Evolutionary conservation across 2,329 filamentous ascomycete species (phyloP), one percentile per base, ranked within the genome.

Genomic region (Bipolaris oryzae): DNA sequence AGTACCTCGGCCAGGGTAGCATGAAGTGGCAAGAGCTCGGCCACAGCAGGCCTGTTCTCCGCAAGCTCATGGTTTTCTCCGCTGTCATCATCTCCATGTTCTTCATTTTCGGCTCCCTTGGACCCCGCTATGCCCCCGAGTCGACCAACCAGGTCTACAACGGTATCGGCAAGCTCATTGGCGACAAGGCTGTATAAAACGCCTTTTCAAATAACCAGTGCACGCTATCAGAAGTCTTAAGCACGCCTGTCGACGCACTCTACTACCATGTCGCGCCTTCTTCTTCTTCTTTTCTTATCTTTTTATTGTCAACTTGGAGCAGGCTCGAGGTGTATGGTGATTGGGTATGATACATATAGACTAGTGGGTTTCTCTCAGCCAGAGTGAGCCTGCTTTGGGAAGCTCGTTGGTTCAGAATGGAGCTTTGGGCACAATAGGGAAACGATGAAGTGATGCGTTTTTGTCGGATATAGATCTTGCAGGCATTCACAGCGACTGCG

Each of bases 1-100:
- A 89, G 73, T 92, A 94, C 76, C 79, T 89, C 57, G 82, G 83
- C 60, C 88, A 92, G 67, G 89, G 84, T 52, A 83, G 84, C 72
- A 89, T 92, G 74, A 85, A 88, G 59, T 96, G 92, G 92, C 89
- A 89, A 49, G 92, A 96, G 72, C 92, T 95, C 67, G 92, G 92
- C 56, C 86, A 86, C 68, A 84, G 83, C 63, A 89, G 89, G 73
- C 93, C 93, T 11, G 85, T 87, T 44, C 82, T 90, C 70, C 90
- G 92, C 79, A 93, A 94, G 80, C 76, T 93, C 50, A 81, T 91
- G 61, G 81, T 95, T 66, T 85, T 94, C 58, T 84, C 82, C 49
- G 77, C 84, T 23, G 82, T 85, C 18, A 74, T 91, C 55, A 76
- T 90, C 62, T 78, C 84, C 50, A 77, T 94, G 66, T 88, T 95